Base-by-base conservation (phyloP, 139 green algal genomes). In the Picochlorum costavermella region DNA sequence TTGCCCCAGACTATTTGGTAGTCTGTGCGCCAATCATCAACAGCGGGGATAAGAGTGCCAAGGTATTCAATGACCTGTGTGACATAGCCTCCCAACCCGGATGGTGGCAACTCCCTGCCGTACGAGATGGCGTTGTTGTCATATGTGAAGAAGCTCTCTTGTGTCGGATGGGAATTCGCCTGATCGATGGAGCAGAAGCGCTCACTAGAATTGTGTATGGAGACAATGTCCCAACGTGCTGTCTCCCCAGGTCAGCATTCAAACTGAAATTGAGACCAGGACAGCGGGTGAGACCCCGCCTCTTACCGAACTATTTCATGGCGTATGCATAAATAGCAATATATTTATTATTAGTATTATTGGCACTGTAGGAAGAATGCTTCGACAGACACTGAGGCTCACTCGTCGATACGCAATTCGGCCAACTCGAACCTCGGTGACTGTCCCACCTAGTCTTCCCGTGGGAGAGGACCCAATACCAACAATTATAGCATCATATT, bases 31-130 rank as follows among this genome's bases (percentile, higher is more conserved):
- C 46, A 53, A 59, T 59, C 5, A 23, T 33, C 50, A 59, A 51
- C 59, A 72, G 61, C 57, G 33, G 40, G 2, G 23, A 29, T 53
- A 60, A 64, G 36, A 37, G 25, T 36, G 64, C 56, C 4, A 44
- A 51, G 29, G 48, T 67, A 11, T 65, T 78, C 50, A 61, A 31
- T 45, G 61, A 76, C 25, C 61, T 90, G 44, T 45, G 25, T 49
- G 65, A 89, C 50, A 68, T 95, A 56, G 90, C 89, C 2, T 58
- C 29, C 11, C 73, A 84, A 67, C 83, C 86, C 0, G 89, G 90
- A 33, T 97, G 88, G 81, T 97, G 91, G 90, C 64, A 62, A 6
- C 64, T 97, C 62, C 88, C 91, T 13, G 90, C 89, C 2, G 89
- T 95, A 44, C 75, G 73, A 16, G 37, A 48, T 11, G 81, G 86